These are phyloP conservation scores for Adiantum capillusveneris DNA, from an alignment of 75 land plant species.

Conservation along the genomic window DNA sequence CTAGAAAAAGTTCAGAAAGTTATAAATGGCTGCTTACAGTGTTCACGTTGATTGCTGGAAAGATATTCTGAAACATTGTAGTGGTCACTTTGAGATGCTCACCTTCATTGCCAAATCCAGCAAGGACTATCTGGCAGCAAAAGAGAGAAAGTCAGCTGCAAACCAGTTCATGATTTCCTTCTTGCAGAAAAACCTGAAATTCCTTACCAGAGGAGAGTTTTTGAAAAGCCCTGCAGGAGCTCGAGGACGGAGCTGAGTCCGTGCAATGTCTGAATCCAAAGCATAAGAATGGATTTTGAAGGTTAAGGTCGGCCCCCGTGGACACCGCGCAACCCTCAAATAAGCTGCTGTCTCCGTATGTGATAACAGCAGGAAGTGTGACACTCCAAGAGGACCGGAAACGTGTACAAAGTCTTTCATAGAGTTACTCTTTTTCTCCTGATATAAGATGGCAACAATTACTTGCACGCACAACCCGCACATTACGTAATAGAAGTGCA, in stretches of 20 bases:
- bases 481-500: no score
- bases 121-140: constrained; percentile 68
- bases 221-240: constrained; percentile 60
- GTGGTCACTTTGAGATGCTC: constrained; percentile 79
- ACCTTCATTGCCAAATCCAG: constrained; percentile 86
- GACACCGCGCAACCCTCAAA: constrained; percentile 81
- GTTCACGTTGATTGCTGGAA: constrained; percentile 89
- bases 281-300: constrained; percentile 85
- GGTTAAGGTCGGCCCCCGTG: constrained; percentile 94
- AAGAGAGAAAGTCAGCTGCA: no score
- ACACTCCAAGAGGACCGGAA: constrained; percentile 94
- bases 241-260: constrained; percentile 69
- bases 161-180: neutral
- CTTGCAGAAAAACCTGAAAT: neutral
- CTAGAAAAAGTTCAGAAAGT: no score
- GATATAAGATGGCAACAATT: constrained; percentile 20
- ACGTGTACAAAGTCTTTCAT: constrained; percentile 92
- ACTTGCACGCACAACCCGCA: no score
- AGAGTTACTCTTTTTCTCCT: constrained; percentile 85
- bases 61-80: constrained; percentile 90
- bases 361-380: constrained; percentile 87
- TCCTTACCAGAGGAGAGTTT: constrained; percentile 75
- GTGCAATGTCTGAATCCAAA: constrained; percentile 71
- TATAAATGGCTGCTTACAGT: constrained; percentile 73
- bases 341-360: constrained; percentile 68